These are phyloP conservation scores for Pythium volutum DNA, from an alignment of 352 stramenopile species.

Conservation along the genomic window DNA sequence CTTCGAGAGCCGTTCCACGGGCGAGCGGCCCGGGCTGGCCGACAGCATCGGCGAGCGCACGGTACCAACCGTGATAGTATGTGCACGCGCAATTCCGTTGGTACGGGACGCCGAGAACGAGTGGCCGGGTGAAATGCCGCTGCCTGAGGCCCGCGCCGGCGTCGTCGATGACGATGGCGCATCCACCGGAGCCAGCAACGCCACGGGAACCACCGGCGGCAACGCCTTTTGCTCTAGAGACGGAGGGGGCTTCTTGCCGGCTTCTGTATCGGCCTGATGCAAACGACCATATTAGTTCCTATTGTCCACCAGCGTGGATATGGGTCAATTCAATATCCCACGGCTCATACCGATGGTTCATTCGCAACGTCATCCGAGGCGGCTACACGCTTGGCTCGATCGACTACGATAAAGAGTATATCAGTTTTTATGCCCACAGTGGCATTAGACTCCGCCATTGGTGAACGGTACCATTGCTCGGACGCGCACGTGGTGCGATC, in stretches of 20 bases:
- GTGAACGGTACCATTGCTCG: conserved; percentile 46
- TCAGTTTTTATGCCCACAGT: not conserved
- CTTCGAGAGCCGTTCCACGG: conserved; percentile 56
- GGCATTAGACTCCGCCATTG: not conserved
- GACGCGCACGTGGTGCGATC: conserved; percentile 61
- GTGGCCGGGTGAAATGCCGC: conserved; percentile 23
- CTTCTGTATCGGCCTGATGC: conserved; percentile 1
- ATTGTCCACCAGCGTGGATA: not conserved
- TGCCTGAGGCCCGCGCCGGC: not conserved
- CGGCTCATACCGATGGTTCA: not conserved
- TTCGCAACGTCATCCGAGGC: not conserved
- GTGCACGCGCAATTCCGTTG: conserved; percentile 3
- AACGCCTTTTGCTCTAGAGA: conserved; percentile 19
- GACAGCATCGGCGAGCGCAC: conserved; percentile 41
- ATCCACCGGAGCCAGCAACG: conserved; percentile 7
- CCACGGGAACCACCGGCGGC: conserved; percentile 14
- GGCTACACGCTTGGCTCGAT: conserved; percentile 19
- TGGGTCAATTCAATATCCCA: not conserved
- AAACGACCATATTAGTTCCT: not conserved
- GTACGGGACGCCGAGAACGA: conserved; percentile 14
- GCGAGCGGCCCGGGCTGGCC: conserved; percentile 17
- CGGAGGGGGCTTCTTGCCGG: not conserved
- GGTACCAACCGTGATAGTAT: not conserved
- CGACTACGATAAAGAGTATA: conserved; percentile 10
- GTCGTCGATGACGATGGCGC: not conserved